These are phyloP conservation scores for Cylindrotheca closterium DNA, from an alignment of 108 stramenopile genomes.

Conservation along the genomic window DNA sequence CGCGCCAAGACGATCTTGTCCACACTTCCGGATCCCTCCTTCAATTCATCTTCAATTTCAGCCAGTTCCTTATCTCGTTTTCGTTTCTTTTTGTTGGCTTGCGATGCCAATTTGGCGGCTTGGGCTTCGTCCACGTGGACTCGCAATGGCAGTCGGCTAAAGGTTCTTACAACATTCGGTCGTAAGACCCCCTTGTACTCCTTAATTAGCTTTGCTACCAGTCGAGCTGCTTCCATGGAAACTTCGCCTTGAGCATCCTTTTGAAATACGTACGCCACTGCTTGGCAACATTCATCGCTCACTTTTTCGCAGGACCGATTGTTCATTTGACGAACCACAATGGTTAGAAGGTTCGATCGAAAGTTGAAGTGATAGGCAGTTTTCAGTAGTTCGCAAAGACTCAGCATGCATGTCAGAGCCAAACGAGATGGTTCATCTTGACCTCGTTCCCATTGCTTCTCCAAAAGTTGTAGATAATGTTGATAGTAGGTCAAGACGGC, in stretches of 20 bases:
- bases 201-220: slow-evolving; percentile 70
- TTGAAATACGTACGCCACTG: slow-evolving; percentile 59
- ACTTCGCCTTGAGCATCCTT: slow-evolving; percentile 80
- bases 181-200: slow-evolving; percentile 52
- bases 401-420: slow-evolving; percentile 66
- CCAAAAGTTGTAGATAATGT: slow-evolving; percentile 72
- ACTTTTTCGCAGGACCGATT: slow-evolving; percentile 56
- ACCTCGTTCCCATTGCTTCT: slow-evolving; percentile 65
- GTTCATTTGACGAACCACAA: slow-evolving; percentile 70
- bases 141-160: slow-evolving; percentile 68
- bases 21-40: slow-evolving; percentile 77
- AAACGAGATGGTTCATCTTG: slow-evolving; percentile 49
- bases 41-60: slow-evolving; percentile 78
- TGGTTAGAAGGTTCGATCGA: slow-evolving; percentile 69
- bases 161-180: slow-evolving; percentile 67
- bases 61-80: slow-evolving; percentile 58
- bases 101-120: slow-evolving; percentile 69
- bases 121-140: slow-evolving; percentile 84
- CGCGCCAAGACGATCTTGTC: slow-evolving; percentile 75
- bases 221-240: slow-evolving; percentile 72
- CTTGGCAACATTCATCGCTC: slow-evolving; percentile 60
- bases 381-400: slow-evolving; percentile 74
- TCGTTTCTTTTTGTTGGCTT: slow-evolving; percentile 69
- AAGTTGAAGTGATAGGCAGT: slow-evolving; percentile 86
- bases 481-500: slow-evolving; percentile 79